A percentile compares a stretch with the other conserved stretches of the same genome.
Conservation (phyloP, 306 rosid genomes). For the Vicia sativa region DNA sequence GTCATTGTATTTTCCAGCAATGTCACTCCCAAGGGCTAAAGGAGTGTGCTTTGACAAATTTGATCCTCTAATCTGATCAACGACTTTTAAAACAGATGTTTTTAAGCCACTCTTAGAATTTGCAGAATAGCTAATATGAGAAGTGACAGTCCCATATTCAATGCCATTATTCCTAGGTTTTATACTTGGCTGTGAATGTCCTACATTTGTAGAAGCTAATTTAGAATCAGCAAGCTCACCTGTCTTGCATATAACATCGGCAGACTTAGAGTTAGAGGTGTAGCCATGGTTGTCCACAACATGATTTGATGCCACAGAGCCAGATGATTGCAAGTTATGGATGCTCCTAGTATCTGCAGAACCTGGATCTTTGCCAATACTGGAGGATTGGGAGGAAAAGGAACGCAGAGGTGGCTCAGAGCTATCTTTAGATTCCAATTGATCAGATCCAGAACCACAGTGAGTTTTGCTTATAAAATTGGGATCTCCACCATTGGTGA, state of each 20-base stretch:
- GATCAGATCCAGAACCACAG: constrained; percentile 35
- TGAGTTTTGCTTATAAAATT: constrained; percentile 25
- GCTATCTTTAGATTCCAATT: constrained; percentile 47
- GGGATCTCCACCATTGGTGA: constrained; percentile 42
- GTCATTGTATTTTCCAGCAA: constrained; percentile 59
- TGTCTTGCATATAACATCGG: constrained; percentile 38
- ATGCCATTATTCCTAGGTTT: constrained; percentile 45
- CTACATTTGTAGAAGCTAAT: constrained; percentile 47
- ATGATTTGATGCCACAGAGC: constrained; percentile 46
- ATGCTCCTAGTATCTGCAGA: constrained; percentile 45
- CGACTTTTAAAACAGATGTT: constrained; percentile 77
- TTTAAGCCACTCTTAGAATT: constrained; percentile 68
- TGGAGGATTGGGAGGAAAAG: constrained; percentile 34
- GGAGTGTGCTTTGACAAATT: constrained; percentile 56
- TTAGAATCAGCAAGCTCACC: constrained; percentile 39
- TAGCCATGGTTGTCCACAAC: constrained; percentile 37
- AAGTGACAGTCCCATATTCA: constrained; percentile 46
- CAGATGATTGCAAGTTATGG: constrained; percentile 44
- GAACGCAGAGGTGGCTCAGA: constrained; percentile 43
- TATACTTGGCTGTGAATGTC: constrained; percentile 38
- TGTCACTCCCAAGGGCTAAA: constrained; percentile 50
- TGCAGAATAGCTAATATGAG: constrained; percentile 50
- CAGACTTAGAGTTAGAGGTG: constrained; percentile 51
- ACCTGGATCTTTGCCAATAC: constrained; percentile 37
- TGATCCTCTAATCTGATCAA: constrained; percentile 82